Evolutionary conservation across 163 green algal genomes (phyloP).

Genomic region (Scenedesmus sp.): DNA sequence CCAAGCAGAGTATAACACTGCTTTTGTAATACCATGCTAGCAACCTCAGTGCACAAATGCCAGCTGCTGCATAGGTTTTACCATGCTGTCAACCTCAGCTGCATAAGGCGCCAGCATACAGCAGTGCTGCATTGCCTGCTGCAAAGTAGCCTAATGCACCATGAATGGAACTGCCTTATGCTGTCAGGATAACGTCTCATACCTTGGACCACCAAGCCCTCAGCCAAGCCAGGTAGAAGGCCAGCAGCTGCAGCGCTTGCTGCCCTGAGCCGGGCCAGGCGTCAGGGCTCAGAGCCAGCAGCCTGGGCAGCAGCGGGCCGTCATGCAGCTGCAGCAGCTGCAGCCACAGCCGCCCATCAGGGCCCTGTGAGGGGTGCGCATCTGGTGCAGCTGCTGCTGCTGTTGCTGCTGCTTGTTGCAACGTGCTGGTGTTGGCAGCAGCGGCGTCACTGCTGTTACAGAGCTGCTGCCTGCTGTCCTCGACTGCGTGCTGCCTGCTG

Average conservation of each 20-base stretch:
- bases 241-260: slow-evolving; percentile 65
- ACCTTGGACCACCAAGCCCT: slow-evolving; percentile 63
- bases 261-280: slow-evolving; percentile 58
- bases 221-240: slow-evolving; percentile 68
- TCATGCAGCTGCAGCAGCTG: background rate
- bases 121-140: background rate
- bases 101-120: too few relatives aligned
- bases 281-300: slow-evolving; percentile 60
- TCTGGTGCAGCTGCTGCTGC: background rate
- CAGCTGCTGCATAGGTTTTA: background rate
- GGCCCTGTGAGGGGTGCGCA: background rate
- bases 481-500: background rate
- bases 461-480: background rate
- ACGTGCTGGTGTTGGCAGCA: background rate
- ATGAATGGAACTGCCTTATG: too few relatives aligned
- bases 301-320: slow-evolving; percentile 49
- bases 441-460: background rate
- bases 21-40: too few relatives aligned
- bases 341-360: slow-evolving; percentile 30
- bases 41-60: too few relatives aligned
- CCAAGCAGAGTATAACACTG: too few relatives aligned
- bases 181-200: background rate
- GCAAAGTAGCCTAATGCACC: too few relatives aligned
- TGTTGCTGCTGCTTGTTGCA: background rate
- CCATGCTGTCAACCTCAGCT: background rate